Base-by-base conservation (phyloP, 148 eudicot species). In the Salicornia ramosissima region DNA sequence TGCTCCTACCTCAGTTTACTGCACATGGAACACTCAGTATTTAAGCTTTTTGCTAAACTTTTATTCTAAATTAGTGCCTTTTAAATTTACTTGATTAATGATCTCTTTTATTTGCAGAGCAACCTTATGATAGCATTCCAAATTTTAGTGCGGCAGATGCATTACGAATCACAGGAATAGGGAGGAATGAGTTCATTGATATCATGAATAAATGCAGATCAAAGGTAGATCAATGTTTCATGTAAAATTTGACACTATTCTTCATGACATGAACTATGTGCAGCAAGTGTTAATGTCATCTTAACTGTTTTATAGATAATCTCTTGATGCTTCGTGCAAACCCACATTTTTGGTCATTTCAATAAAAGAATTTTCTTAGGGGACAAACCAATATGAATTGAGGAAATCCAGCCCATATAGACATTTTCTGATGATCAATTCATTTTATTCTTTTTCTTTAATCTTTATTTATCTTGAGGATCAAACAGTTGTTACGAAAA, bases 171-270 rank as follows among this genome's bases (percentile, higher is more conserved):
- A 87, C 96, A 25, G 97, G 98, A 62, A 77, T 94, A 22, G 98
- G 97, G 74, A 88, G 98, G 84, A 94, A 94, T 81, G 98, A 94
- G 75, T 94, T 94, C 79, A 90, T 94, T 72, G 98, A 94, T 81
- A 94, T 94, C 76, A 94, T 94, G 98, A 94, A 94, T 75, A 94
- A 88, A 80, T 94, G 98, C 78, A 94, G 90, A 80, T 94, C 98
- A 72, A 94, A 94, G 98, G 98, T 94, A 86, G 50, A 26, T 74
- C 31, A 63, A 34, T 40, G 68, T 57, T 55, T 73, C 14, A 24
- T 56, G 68, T 72, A 50, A 52, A 40, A 22, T 28, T 30, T 39
- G 46, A 65, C 29, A 30, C n/a, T 24, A 33, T 46, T 36, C 8
- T 22, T 18, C 10, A 25, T n/a, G 19, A 39, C 51, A n/a, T 68